Base-by-base conservation (phyloP, 2,329 filamentous ascomycete species). In the Alternaria sp. region DNA sequence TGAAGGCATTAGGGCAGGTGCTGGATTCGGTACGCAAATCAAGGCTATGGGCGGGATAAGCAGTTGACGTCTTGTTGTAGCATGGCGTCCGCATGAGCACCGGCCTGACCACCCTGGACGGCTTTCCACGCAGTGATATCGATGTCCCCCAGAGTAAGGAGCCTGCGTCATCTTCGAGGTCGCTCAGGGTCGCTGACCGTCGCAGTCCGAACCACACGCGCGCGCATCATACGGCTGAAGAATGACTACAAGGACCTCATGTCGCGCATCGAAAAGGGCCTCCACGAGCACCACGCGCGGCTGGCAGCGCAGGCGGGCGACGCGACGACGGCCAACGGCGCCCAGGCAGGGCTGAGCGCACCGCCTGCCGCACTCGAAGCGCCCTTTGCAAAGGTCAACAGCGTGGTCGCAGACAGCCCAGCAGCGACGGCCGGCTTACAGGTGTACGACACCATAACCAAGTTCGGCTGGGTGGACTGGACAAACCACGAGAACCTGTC, bases 201-300 rank as follows among this genome's bases (percentile, higher is more conserved):
- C n/a, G 61, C 73, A 96, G 93, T 99, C 77, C 92, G 96, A 65
- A 97, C 93, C n/a, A 97, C 94, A 40, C 87, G 96, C 80, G 88
- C 94, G 26, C 90, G 92, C 64, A 97, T 99, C 70, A 96, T 98
- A 70, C 86, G 90, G 70, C 86, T 98, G 43, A 90, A 92, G 68
- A 98, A 97, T 77, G 96, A 99, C 80, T 95, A 97, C 83, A 97
- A 96, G 78, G 89, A 90, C 43, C 82, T 97, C 46, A 97, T 98
- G 93, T 82, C 82, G 61, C 84, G 86, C 62, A 90, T 98, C 70
- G 96, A 98, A 80, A 90, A 90, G 74, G 89, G 90, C 50, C 86
- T 99, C n/a, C 93, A 98, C 77, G 90, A 91, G 69, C 91, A 96
- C 77, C 97, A 98, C 78, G 93, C 93, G n/a, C 88, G 83, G 65